A percentile compares a stretch with the other conserved stretches of the same genome.
Conservation (phyloP, 129 eudicot genomes). For the Silybum marianum region DNA sequence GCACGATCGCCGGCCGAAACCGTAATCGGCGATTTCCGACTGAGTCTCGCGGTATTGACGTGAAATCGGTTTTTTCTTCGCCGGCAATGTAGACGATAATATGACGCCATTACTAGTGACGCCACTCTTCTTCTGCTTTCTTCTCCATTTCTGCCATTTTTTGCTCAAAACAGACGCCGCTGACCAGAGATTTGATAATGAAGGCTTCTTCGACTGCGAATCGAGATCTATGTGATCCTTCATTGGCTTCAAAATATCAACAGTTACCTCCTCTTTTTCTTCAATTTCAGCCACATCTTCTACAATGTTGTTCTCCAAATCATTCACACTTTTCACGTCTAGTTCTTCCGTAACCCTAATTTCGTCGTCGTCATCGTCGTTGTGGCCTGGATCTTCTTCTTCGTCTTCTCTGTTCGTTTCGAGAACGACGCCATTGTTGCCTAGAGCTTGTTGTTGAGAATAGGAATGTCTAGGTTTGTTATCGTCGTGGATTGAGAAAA, state of each 20-base stretch:
- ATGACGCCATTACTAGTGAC: slow-evolving; percentile 36
- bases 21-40: slow-evolving; percentile 90
- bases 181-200: slow-evolving; percentile 65
- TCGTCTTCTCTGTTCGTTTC: slow-evolving; percentile 38
- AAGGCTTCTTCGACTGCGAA: slow-evolving; percentile 53
- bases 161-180: slow-evolving; percentile 92
- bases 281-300: slow-evolving; percentile 28
- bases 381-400: slow-evolving; percentile 33
- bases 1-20: slow-evolving; percentile 83
- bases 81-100: slow-evolving; percentile 53
- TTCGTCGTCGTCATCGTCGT: slow-evolving; percentile 19
- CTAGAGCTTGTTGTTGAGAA: slow-evolving; percentile 15
- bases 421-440: slow-evolving; percentile 30
- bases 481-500: slow-evolving; percentile 62
- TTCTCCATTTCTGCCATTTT: slow-evolving; percentile 84
- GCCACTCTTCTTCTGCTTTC: slow-evolving; percentile 67
- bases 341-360: slow-evolving; percentile 34
- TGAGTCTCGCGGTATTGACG: slow-evolving; percentile 77
- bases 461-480: slow-evolving; percentile 30
- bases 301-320: slow-evolving; percentile 16
- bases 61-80: slow-evolving; percentile 65
- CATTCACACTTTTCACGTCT: background rate
- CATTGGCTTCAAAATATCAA: slow-evolving; percentile 56
- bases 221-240: slow-evolving; percentile 77
- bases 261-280: slow-evolving; percentile 11